Evolutionary conservation across 2,329 filamentous ascomycete species (phyloP).

Genomic region (Aureobasidium lini): DNA sequence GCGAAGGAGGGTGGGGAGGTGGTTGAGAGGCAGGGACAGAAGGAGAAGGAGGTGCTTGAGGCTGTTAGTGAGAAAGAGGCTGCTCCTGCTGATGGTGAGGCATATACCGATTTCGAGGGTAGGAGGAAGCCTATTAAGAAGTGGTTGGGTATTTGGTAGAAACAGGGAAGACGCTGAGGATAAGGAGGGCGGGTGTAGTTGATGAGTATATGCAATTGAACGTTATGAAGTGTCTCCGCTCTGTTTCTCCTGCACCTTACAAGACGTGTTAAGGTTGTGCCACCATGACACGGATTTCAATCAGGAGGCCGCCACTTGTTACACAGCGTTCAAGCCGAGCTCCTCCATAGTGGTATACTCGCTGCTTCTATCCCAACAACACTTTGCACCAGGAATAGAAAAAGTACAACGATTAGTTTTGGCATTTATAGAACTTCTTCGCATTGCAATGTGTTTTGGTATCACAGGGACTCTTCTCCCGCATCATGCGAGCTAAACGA

Average conservation of each 20-base stretch:
- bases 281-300: not conserved
- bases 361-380: no score
- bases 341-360: no score
- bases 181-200: not conserved
- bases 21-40: conserved; percentile 21
- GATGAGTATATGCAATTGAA: not conserved
- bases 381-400: no score
- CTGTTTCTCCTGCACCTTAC: not conserved
- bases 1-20: conserved; percentile 32
- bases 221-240: not conserved
- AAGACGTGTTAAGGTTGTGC: no score
- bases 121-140: conserved; percentile 59
- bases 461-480: no score
- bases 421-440: no score
- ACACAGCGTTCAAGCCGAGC: no score
- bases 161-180: not conserved
- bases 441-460: not conserved
- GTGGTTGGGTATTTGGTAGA: conserved; percentile 74
- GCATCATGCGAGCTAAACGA: not conserved
- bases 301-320: not conserved
- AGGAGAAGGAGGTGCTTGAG: conserved; percentile 22
- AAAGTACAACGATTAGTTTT: no score
- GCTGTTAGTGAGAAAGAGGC: conserved; percentile 20
- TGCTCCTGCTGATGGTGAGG: conserved; percentile 33
- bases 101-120: conserved; percentile 30